Base-by-base conservation (phyloP, 768 basidiomycete species). In the Gloeostereum incarnatum region DNA sequence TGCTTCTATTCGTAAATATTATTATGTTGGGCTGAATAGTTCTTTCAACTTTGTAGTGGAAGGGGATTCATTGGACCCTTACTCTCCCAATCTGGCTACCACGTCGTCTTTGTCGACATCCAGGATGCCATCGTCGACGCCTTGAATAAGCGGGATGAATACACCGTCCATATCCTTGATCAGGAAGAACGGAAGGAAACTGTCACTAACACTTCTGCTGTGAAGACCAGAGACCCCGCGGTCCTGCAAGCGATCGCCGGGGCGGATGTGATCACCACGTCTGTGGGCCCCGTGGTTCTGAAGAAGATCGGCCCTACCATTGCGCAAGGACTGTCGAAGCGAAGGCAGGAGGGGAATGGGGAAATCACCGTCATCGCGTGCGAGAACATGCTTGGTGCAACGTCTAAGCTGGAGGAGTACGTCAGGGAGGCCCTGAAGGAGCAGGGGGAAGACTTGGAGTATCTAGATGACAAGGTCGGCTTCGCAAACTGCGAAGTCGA, bases 401-500 rank as follows among this genome's bases (percentile, higher is more conserved):
- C 62, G 3, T 47, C 47, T 6, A 40, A 45, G 27, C 53, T 66
- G 30, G 46, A 47, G 6, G 47, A 57, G 23, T 48, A 54, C 40
- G 51, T 63, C 40, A 43, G 42, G 39, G 41, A 43, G n/a, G 42
- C 53, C 24, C 53, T 64, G 22, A 46, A 40, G 9, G n/a, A n/a
- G n/a, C 42, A 45, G 3, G 48, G 53, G 32, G 55, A 52, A 3
- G 60, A 60, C 36, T 47, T 41, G 13, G 42, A 44, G 1, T 61
- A 54, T 45, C 49, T 56, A 5, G 43, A 43, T 8, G 33, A 49
- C 31, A 38, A 62, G 38, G 48, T 66, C 35, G 63, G 63, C 34
- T 66, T 63, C 44, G 61, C 63, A 6, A 60, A 63, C 47, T 66
- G 63, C 47, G 54, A 61, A 23, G 62, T 66, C 38, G 63, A 66